Evolutionary conservation across 2,329 filamentous ascomycete genomes (phyloP), one percentile per base, ranked within the genome.

Genomic region (Aspergillus persii): DNA sequence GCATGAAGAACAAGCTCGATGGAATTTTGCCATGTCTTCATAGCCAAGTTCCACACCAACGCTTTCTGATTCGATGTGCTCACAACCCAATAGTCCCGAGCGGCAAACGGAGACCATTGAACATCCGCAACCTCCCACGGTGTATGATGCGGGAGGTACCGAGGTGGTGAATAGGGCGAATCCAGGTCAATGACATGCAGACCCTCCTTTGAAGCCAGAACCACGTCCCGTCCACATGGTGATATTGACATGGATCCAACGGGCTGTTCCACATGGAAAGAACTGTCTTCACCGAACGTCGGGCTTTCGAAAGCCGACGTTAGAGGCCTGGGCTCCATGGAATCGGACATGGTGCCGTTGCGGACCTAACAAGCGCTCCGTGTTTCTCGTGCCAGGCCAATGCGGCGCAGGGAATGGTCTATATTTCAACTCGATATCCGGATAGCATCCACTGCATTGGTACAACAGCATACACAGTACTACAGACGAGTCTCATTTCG

Each of bases 111-210:
- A 9, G 92, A 96, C 94, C 94, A 97, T 76, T 97, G 94, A 31
- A 96, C 93, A 75, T 97, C 94, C 9, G 94, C 92, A 4, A 96
- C 93, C 54, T 96, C 87, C 92, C 93, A 97, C n/a, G 91, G 89
- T 48, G 92, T 88, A 57, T 91, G 89, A 76, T 96, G 91, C 62
- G 89, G 89, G 66, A 97, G 83, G 68, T 92, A 89, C 18, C 92
- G 89, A 18, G 94, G 94, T 8, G 90, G 89, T 60, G 89, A 95
- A 72, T 92, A 95, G 0, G 92, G 92, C 9, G 88, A 92, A 77
- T 97, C 93, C 50, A 97, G 82, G 69, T 97, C 93, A 70, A 97
- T 93, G 66, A 97, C 92, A 71, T 94, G 89, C 57, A 97, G 83
- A 50, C 93, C 93, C 69, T 95, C 89, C 55, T 91, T 91, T 83